These are phyloP conservation scores for Cyberlindnera xishuangbannaensis DNA, from an alignment of 805 yeast species.

Conservation along the genomic window DNA sequence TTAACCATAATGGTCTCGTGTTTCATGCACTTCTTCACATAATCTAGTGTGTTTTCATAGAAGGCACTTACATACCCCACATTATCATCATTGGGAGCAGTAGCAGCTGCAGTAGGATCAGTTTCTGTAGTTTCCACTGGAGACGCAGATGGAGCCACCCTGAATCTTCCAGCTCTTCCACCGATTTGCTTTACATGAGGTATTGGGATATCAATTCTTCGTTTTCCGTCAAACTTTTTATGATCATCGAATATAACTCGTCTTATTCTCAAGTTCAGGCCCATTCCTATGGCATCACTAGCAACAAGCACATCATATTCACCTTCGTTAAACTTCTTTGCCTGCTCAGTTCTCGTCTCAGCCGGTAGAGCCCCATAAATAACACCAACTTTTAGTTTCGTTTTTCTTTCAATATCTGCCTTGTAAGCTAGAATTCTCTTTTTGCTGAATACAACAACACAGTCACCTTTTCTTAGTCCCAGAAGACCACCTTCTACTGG, in stretches of 20 bases:
- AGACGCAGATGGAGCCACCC: slow-evolving; percentile 28
- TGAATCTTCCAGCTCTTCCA: slow-evolving; percentile 90
- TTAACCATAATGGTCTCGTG: slow-evolving; percentile 46
- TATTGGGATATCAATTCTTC: slow-evolving; percentile 40
- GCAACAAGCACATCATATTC: slow-evolving; percentile 82
- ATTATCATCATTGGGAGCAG: no score
- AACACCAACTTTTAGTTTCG: slow-evolving; percentile 71
- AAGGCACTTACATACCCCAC: slow-evolving; percentile 54
- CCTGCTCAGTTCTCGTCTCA: slow-evolving; percentile 84
- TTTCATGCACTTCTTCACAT: slow-evolving; percentile 42
- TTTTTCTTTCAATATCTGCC: slow-evolving; percentile 57
- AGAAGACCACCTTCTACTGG: slow-evolving; percentile 30
- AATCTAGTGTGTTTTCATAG: slow-evolving; percentile 35
- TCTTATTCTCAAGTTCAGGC: slow-evolving; percentile 78
- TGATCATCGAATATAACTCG: slow-evolving; percentile 70
- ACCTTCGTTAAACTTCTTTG: slow-evolving; percentile 72
- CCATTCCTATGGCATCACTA: slow-evolving; percentile 98
- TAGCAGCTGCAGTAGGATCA: slow-evolving; percentile 3
- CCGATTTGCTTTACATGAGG: slow-evolving; percentile 88
- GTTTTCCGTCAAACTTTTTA: slow-evolving; percentile 65
- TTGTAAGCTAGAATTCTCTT: slow-evolving; percentile 63
- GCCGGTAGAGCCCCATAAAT: slow-evolving; percentile 96
- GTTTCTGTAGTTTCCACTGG: slow-evolving; percentile 1
- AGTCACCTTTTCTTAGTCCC: slow-evolving; percentile 66
- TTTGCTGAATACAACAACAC: slow-evolving; percentile 84